These are phyloP conservation scores for Lineolata rhizophorae DNA, from an alignment of 495 filamentous ascomycete species.

Conservation along the genomic window DNA sequence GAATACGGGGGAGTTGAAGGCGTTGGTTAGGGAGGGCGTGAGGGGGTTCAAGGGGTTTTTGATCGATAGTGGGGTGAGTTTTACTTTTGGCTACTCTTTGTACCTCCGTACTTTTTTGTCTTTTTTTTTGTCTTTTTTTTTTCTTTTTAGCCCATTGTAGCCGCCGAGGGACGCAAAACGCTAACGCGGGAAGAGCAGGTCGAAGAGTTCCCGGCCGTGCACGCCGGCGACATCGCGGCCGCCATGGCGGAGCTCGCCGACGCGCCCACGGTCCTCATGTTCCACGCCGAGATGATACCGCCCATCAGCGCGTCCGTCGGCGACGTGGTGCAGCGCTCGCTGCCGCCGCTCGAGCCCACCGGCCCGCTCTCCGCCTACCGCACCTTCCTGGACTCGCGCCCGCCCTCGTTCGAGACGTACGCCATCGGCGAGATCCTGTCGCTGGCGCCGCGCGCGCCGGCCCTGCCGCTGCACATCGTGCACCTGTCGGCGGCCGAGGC, in stretches of 20 bases:
- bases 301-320: constrained; percentile 65
- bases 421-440: constrained; percentile 74
- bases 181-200: constrained; percentile 44
- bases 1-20: constrained; percentile 58
- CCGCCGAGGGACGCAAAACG: too few relatives aligned
- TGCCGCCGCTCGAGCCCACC: constrained; percentile 42
- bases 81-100: not conserved
- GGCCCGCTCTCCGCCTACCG: constrained; percentile 64
- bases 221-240: constrained; percentile 49
- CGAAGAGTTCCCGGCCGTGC: constrained; percentile 86
- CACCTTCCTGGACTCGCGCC: constrained; percentile 83
- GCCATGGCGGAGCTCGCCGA: constrained; percentile 63
- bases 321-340: constrained; percentile 52
- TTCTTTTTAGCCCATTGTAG: too few relatives aligned
- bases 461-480: constrained; percentile 80
- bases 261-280: constrained; percentile 77
- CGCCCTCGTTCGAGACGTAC: constrained; percentile 75
- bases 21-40: constrained; percentile 65
- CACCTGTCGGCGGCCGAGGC: constrained; percentile 83
- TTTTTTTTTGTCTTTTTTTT: too few relatives aligned
- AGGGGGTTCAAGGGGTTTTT: constrained; percentile 95
- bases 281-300: constrained; percentile 95
- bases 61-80: constrained; percentile 81
- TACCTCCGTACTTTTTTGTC: not conserved
- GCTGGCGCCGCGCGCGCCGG: constrained; percentile 56